Conservation (phyloP, 768 basidiomycete species). For the Lactifluus volemus region DNA sequence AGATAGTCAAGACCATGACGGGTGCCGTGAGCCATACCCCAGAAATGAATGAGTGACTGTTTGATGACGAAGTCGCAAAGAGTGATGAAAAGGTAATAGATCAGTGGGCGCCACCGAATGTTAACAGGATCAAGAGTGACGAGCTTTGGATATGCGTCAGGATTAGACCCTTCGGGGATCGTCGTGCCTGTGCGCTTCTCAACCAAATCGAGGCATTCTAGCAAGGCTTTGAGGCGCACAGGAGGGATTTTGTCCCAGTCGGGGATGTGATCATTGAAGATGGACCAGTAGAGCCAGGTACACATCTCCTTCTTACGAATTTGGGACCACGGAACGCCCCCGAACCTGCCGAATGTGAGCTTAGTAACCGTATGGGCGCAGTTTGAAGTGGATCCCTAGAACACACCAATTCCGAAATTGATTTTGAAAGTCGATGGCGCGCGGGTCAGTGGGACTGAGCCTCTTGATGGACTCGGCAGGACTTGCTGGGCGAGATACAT, state of each 20-base stretch:
- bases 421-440: conserved; percentile 66
- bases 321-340: conserved; percentile 62
- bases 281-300: conserved; percentile 78
- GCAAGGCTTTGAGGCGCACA: conserved; percentile 41
- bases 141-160: conserved; percentile 44
- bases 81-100: conserved; percentile 49
- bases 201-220: conserved; percentile 50
- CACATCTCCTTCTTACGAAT: conserved; percentile 55
- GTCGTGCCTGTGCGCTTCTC: conserved; percentile 63
- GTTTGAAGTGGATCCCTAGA: background rate
- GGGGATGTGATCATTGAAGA: conserved; percentile 62
- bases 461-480: conserved; percentile 50
- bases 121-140: conserved; percentile 74
- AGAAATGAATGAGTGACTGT: conserved; percentile 34
- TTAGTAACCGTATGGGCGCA: background rate
- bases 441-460: conserved; percentile 55
- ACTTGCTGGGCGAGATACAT: conserved; percentile 44
- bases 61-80: conserved; percentile 41
- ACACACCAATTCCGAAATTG: conserved; percentile 48
- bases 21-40: conserved; percentile 36
- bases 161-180: conserved; percentile 53
- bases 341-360: conserved; percentile 47
- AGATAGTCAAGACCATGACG: conserved; percentile 76
- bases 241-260: conserved; percentile 38
- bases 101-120: conserved; percentile 58